These are phyloP conservation scores for Ophiobolus disseminans DNA, from an alignment of 2,329 filamentous ascomycete species.

Conservation along the genomic window DNA sequence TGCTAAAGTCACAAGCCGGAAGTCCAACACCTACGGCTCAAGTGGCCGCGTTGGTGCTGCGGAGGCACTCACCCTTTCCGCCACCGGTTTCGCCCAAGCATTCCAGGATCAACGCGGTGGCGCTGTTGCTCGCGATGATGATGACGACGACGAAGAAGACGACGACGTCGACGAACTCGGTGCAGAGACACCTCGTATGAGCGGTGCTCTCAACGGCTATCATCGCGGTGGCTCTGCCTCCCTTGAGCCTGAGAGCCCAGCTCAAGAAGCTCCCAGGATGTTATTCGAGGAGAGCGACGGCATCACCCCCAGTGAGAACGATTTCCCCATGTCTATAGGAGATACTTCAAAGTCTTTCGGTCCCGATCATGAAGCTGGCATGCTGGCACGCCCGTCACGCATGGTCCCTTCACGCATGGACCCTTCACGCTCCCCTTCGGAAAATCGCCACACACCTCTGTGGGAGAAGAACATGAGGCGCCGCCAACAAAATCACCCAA, in stretches of 20 bases:
- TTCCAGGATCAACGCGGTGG: constrained; percentile 38
- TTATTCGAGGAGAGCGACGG: constrained; percentile 29
- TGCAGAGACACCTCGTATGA: constrained; percentile 17
- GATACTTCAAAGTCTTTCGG: constrained; percentile 47
- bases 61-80: constrained; percentile 33
- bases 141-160: constrained; percentile 25
- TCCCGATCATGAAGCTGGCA: constrained; percentile 41
- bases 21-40: constrained; percentile 48
- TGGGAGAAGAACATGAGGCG: constrained; percentile 1
- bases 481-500: constrained; percentile 3
- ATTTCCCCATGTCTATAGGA: constrained; percentile 26
- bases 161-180: constrained; percentile 26
- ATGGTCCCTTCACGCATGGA: too few species aligned
- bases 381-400: constrained; percentile 21
- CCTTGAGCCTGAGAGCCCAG: constrained; percentile 5
- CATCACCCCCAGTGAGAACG: constrained; percentile 26
- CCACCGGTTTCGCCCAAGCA: constrained; percentile 42
- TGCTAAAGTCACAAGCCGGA: constrained; percentile 38
- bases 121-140: constrained; percentile 32
- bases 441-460: background rate
- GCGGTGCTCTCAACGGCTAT: constrained; percentile 17
- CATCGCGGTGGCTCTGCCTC: constrained; percentile 13
- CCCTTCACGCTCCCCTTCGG: background rate
- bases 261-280: constrained; percentile 20
- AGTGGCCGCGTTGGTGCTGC: constrained; percentile 41